Conservation (phyloP, 2,329 filamentous ascomycete genomes). For the Ceratocystis destructans region DNA sequence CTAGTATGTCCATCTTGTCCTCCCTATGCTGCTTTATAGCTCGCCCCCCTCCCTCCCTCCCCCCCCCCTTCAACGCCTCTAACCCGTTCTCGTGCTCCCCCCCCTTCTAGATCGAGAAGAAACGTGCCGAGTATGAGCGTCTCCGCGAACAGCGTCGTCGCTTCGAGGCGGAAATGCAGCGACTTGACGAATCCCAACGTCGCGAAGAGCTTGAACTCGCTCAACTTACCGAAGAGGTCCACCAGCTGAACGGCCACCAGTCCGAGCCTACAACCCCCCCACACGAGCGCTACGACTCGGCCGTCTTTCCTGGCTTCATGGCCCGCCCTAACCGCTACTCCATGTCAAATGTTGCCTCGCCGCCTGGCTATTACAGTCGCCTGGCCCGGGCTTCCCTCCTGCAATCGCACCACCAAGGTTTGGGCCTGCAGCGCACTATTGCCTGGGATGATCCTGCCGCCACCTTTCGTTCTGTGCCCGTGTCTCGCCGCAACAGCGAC, state of each 20-base stretch:
- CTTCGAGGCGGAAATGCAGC: constrained; percentile 85
- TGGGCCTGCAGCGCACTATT: constrained; percentile 42
- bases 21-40: constrained; percentile 22
- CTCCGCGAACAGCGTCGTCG: constrained; percentile 77
- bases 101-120: constrained; percentile 64
- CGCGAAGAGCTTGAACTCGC: constrained; percentile 72
- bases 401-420: constrained; percentile 58
- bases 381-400: constrained; percentile 45
- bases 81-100: not conserved
- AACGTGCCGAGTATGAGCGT: constrained; percentile 81
- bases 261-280: constrained; percentile 94
- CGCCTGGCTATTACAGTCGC: constrained; percentile 60
- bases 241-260: constrained; percentile 55
- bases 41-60: constrained; percentile 19
- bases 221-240: constrained; percentile 69
- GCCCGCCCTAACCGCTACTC: constrained; percentile 81
- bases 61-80: not conserved
- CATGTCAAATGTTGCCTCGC: constrained; percentile 71
- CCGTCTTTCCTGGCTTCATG: constrained; percentile 64
- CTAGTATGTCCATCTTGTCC: constrained; percentile 23
- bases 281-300: constrained; percentile 62
- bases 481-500: constrained; percentile 79
- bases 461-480: constrained; percentile 74
- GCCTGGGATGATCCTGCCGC: constrained; percentile 47
- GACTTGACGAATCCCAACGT: constrained; percentile 72